Percentiles rank a stretch among this genome's conserved stretches.
Evolutionary conservation across 768 basidiomycete genomes (phyloP).

Genomic region (Lepiota brunneoincarnata): DNA sequence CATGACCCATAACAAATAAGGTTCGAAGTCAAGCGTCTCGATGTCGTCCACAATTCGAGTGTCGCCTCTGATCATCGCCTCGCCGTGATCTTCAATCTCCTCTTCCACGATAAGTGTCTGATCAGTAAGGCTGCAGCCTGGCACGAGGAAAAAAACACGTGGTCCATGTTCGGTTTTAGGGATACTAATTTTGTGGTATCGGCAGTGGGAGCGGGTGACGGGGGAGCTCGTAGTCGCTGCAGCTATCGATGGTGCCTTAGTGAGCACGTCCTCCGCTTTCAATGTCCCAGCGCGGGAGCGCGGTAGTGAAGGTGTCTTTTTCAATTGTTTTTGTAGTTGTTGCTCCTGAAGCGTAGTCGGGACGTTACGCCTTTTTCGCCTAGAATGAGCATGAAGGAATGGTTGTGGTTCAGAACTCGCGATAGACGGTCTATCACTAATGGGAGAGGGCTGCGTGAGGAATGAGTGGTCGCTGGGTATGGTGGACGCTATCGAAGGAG

Average conservation of each 20-base stretch:
- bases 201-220: slow-evolving; percentile 67
- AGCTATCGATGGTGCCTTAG: slow-evolving; percentile 17
- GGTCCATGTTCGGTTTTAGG: slow-evolving; percentile 51
- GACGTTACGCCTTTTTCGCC: slow-evolving; percentile 16
- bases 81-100: slow-evolving; percentile 59
- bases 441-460: slow-evolving; percentile 26
- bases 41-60: slow-evolving; percentile 44
- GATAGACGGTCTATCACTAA: slow-evolving; percentile 21
- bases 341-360: slow-evolving; percentile 8
- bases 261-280: slow-evolving; percentile 9
- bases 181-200: slow-evolving; percentile 66
- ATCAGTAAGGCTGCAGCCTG: slow-evolving; percentile 64
- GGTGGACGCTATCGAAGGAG: slow-evolving; percentile 50
- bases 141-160: slow-evolving; percentile 63
- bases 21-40: slow-evolving; percentile 47
- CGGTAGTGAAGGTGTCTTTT: background rate
- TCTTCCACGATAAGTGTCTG: slow-evolving; percentile 55
- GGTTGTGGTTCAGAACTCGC: slow-evolving; percentile 12
- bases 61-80: slow-evolving; percentile 50
- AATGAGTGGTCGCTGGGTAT: slow-evolving; percentile 26
- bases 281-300: background rate
- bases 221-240: slow-evolving; percentile 37
- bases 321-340: slow-evolving; percentile 7
- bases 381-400: slow-evolving; percentile 35
- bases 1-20: slow-evolving; percentile 53